Conservation (phyloP, 2,329 filamentous ascomycete genomes). For the Venturia pyrina region DNA sequence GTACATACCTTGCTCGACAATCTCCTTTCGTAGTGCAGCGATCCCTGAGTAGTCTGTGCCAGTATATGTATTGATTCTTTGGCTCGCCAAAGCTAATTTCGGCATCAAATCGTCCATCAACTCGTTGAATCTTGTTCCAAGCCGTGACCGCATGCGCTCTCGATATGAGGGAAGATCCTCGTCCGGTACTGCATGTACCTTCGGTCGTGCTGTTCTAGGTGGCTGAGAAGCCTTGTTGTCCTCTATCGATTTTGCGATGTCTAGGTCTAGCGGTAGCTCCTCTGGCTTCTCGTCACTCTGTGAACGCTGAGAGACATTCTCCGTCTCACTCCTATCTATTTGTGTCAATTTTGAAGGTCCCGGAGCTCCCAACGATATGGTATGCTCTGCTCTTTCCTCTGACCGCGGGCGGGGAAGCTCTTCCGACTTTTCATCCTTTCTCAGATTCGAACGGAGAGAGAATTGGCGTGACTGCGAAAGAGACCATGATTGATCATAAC, state of each 20-base stretch:
- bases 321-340: not conserved
- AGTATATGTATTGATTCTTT: slow-evolving; percentile 86
- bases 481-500: not conserved
- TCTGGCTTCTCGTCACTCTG: not conserved
- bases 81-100: slow-evolving; percentile 73
- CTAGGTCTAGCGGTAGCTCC: not conserved
- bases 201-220: not conserved
- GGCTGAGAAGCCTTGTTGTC: not conserved
- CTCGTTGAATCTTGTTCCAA: slow-evolving; percentile 52
- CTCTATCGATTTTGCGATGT: not conserved
- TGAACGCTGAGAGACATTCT: not conserved
- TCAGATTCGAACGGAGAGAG: not conserved
- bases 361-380: not conserved
- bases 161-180: slow-evolving; percentile 42
- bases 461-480: slow-evolving; percentile 13
- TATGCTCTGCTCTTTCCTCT: not conserved
- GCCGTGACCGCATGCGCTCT: slow-evolving; percentile 43
- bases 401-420: not conserved
- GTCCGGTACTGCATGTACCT: slow-evolving; percentile 20
- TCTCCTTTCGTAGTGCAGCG: slow-evolving; percentile 71
- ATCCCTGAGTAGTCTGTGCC: slow-evolving; percentile 80
- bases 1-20: slow-evolving; percentile 51
- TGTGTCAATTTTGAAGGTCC: not conserved
- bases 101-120: slow-evolving; percentile 86
- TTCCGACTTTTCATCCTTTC: not conserved